Conservation (phyloP, 1,284 basidiomycete genomes). For the Volvariella surrecta region DNA sequence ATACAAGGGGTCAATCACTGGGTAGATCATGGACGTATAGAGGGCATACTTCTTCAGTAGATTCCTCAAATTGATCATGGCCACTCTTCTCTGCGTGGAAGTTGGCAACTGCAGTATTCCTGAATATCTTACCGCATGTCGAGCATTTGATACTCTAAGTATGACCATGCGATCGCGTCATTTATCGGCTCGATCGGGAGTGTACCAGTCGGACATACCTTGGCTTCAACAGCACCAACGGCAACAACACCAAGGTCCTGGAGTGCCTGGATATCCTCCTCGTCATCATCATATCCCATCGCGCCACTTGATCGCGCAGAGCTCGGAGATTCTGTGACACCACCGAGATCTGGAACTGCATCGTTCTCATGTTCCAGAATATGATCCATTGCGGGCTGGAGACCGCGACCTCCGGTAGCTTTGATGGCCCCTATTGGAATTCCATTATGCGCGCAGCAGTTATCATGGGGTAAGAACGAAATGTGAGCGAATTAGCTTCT, state of each 20-base stretch:
- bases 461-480: slow-evolving; percentile 5
- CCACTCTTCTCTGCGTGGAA: slow-evolving; percentile 96
- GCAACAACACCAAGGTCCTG: slow-evolving; percentile 38
- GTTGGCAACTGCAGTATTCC: slow-evolving; percentile 81
- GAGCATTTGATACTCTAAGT: slow-evolving; percentile 72
- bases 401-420: slow-evolving; percentile 69
- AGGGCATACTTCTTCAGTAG: slow-evolving; percentile 75
- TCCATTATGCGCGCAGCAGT: slow-evolving; percentile 4
- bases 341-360: slow-evolving; percentile 53
- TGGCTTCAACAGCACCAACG: slow-evolving; percentile 47
- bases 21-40: not conserved
- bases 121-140: slow-evolving; percentile 81
- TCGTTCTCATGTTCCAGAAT: slow-evolving; percentile 73
- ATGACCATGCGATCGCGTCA: not conserved
- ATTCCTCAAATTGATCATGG: slow-evolving; percentile 93
- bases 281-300: slow-evolving; percentile 53
- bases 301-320: slow-evolving; percentile 21
- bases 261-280: slow-evolving; percentile 63
- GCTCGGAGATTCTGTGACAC: slow-evolving; percentile 18
- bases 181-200: not conserved
- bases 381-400: slow-evolving; percentile 88
- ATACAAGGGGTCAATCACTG: slow-evolving; percentile 3
- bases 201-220: slow-evolving; percentile 29
- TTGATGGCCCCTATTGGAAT: slow-evolving; percentile 68
- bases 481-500: not conserved